Evolutionary conservation across 129 eudicot genomes (phyloP), one percentile per base, ranked within the genome.

Genomic region (Arctium minus): DNA sequence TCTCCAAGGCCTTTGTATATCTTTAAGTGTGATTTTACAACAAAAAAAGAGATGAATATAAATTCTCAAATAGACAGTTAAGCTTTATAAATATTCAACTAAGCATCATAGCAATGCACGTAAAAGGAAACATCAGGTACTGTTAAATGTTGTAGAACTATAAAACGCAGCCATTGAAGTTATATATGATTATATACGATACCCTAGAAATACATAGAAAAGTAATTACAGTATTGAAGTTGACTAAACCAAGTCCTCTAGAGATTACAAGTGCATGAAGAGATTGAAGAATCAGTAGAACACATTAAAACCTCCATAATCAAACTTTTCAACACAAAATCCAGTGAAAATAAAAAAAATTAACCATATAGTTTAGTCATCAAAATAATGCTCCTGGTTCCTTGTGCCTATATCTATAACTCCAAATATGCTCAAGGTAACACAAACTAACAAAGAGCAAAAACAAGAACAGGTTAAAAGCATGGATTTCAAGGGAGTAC

Each of bases 1-100:
- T 89, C 92, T 96, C 99, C 83, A 96, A 91, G 17, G 99, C 99
- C 87, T 93, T 96, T 17, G 99, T 96, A 86, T 96, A 96, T 84
- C 99, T 84, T 78, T 90, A 74, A 32, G 44, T 30, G 65, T 6
- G 27, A 38, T 37, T 50, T 70, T 72, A 75, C 71, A 70, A 22
- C 53, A 72, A 65, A 27, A 22, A 78, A 73, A 46, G 9, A 36
- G 18, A 22, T 67, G n/a, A 75, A 68, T 65, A 75, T 30, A 42
- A 75, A 17, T 33, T 44, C 56, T 33, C 10, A 67, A 37, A 2
- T 56, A 62, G 70, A 67, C 7, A 56, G 13, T 40, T 67, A 82
- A 82, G 36, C 74, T 50, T 46, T 79, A 44, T 13, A 35, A 40
- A 40, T 27, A 40, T 64, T n/a, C 64, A 69, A 12, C 75, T 81